phyloP scores from a whole-genome alignment of 306 rosid genomes.

The Pueraria montana region DNA sequence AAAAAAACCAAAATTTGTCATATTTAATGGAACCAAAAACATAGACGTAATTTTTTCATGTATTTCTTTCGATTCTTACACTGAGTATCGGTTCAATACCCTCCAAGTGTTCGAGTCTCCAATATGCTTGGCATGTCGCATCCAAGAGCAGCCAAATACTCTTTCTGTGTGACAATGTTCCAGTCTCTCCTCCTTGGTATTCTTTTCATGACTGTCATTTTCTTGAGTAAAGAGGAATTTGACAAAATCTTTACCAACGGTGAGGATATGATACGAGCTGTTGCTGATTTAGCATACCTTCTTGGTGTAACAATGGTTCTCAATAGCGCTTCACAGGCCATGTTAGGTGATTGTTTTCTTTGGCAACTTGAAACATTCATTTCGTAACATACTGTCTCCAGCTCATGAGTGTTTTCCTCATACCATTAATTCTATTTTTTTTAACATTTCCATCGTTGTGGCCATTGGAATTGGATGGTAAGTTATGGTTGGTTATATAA shows the following conservation, averaged over 20 bases:
- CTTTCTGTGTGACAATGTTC: constrained; percentile 53
- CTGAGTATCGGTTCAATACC: background rate
- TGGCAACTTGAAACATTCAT: background rate
- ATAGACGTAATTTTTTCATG: too few species aligned
- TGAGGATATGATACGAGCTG: constrained; percentile 38
- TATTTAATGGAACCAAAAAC: too few species aligned
- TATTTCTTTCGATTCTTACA: too few species aligned
- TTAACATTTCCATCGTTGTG: constrained; percentile 49
- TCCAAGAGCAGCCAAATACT: constrained; percentile 66
- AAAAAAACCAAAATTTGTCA: too few species aligned
- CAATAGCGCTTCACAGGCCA: constrained; percentile 41
- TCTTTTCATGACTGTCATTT: constrained; percentile 43
- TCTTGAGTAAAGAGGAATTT: constrained; percentile 30
- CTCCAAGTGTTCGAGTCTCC: constrained; percentile 66
- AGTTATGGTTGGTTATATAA: constrained; percentile 51
- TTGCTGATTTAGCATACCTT: constrained; percentile 45
- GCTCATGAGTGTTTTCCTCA: too few species aligned
- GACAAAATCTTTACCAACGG: constrained; percentile 47
- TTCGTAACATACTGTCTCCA: too few species aligned
- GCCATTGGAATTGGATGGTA: constrained; percentile 77
- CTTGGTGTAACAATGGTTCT: constrained; percentile 43
- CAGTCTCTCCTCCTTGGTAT: constrained; percentile 59
- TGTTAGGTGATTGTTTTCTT: constrained; percentile 53
- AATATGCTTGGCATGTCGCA: constrained; percentile 65
- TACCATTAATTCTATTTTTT: background rate